phyloP scores from a whole-genome alignment of 2,329 filamentous ascomycete species.

The Cladosporium sp. region DNA sequence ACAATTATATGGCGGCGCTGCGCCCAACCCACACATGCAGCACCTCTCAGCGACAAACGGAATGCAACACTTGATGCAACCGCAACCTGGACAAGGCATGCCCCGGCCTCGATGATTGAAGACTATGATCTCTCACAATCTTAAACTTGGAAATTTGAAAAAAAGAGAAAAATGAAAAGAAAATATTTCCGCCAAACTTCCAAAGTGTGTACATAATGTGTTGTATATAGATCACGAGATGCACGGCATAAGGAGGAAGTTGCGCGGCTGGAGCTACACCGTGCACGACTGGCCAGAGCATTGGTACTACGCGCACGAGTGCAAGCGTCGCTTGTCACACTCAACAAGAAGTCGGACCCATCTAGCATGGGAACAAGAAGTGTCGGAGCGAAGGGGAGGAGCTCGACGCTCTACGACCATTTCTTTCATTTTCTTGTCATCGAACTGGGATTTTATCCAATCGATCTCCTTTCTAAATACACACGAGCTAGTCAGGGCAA shows the following conservation, averaged over 20 bases:
- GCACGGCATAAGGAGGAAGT: neutral
- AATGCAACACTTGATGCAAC: constrained; percentile 16
- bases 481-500: neutral
- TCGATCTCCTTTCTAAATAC: neutral
- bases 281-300: neutral
- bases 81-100: constrained; percentile 12
- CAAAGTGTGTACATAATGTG: constrained; percentile 9
- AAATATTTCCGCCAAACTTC: neutral
- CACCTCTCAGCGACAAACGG: neutral
- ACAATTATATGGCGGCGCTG: constrained; percentile 52
- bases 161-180: neutral
- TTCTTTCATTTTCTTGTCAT: neutral
- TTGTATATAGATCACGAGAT: constrained; percentile 1
- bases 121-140: neutral
- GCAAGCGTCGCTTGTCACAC: neutral
- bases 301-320: neutral
- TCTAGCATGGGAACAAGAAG: neutral
- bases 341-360: neutral
- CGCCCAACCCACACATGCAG: constrained; percentile 12
- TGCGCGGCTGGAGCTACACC: neutral
- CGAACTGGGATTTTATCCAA: neutral
- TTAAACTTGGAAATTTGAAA: neutral
- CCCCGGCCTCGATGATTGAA: neutral
- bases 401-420: neutral
- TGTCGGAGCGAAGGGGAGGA: neutral